Evolutionary conservation across 1,284 basidiomycete species (phyloP), one percentile per base, ranked within the genome.

Genomic region (Marasmius tenuissimus): DNA sequence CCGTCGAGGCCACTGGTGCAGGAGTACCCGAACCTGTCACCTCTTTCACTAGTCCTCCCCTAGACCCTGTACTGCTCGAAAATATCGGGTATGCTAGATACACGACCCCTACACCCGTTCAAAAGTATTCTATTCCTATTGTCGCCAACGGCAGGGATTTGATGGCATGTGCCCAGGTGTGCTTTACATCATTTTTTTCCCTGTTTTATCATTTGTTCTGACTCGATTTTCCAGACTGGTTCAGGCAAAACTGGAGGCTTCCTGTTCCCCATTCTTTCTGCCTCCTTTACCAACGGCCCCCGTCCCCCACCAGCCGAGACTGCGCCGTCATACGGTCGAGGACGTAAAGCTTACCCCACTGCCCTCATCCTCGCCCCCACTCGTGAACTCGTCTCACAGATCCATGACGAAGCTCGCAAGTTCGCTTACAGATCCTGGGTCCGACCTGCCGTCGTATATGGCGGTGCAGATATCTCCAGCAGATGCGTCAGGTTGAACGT

Each of bases 401-500:
- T 99, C 71, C 96, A 99, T 76, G 97, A 99, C 7, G 97, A 99
- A 78, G 97, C 97, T 34, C 92, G 96, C 77, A 99, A 99, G 81
- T 99, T 99, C 71, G 93, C 97, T 54, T 99, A 99, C 79, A 93
- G 97, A 64, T 98, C 97, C 42, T 99, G 97, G 97, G 96, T 98
- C 64, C 92, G 94, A 71, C 97, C 97, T 54, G 97, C 97, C 65
- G 97, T 99, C 60, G 97, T 98, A 33, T 99, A 99, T 78, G 97
- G 97, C 73, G 97, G 97, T 78, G 97, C 97, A 67, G 97, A 99
- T 77, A 98, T 99, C 77, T 93, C 91, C 87, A 89, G 71, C 97
- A 99, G 79, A 87, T 99, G 62, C 93, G 97, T 69, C 85, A 84
- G 71, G 94, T 99, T 68, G 97, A 99, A 76, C 93, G 94, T 66